These are phyloP conservation scores for Ettlia oleoabundans DNA, from an alignment of 139 green algal genomes.

Conservation along the genomic window DNA sequence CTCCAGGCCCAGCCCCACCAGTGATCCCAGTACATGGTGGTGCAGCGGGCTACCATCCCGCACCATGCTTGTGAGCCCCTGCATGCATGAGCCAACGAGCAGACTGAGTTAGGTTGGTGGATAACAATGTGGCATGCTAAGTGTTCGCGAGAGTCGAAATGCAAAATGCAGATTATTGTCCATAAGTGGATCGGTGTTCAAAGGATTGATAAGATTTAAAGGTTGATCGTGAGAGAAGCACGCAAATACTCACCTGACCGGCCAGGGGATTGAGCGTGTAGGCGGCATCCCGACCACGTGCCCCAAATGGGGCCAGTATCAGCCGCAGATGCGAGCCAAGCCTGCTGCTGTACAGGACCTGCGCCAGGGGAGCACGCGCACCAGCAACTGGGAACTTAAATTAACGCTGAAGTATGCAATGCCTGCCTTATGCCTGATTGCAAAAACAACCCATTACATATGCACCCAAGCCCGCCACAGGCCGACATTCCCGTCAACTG, in stretches of 20 bases:
- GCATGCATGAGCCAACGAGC: background rate
- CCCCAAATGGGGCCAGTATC: conserved; percentile 55
- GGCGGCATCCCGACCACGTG: conserved; percentile 32
- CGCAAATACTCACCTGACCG: conserved; percentile 1
- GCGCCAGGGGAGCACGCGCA: background rate
- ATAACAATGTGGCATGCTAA: too few relatives aligned
- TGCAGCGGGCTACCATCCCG: conserved; percentile 40
- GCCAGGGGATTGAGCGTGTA: conserved; percentile 53
- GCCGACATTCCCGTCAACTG: background rate
- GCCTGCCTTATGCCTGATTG: too few relatives aligned
- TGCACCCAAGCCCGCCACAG: too few relatives aligned
- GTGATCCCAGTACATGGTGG: conserved; percentile 32
- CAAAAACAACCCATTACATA: too few relatives aligned
- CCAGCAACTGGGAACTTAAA: too few relatives aligned
- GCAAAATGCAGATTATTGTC: too few relatives aligned
- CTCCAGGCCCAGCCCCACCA: conserved; percentile 27
- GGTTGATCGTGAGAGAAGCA: too few relatives aligned
- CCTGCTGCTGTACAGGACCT: conserved; percentile 52
- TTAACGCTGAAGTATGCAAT: too few relatives aligned
- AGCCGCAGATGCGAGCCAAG: conserved; percentile 27
- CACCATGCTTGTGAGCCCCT: conserved; percentile 38
- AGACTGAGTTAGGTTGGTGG: too few relatives aligned
- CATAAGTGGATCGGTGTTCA: background rate
- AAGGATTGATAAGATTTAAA: too few relatives aligned
- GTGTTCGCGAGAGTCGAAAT: too few relatives aligned